phyloP scores from a whole-genome alignment of 352 stramenopile genomes.

The Phytophthora tentaculata region DNA sequence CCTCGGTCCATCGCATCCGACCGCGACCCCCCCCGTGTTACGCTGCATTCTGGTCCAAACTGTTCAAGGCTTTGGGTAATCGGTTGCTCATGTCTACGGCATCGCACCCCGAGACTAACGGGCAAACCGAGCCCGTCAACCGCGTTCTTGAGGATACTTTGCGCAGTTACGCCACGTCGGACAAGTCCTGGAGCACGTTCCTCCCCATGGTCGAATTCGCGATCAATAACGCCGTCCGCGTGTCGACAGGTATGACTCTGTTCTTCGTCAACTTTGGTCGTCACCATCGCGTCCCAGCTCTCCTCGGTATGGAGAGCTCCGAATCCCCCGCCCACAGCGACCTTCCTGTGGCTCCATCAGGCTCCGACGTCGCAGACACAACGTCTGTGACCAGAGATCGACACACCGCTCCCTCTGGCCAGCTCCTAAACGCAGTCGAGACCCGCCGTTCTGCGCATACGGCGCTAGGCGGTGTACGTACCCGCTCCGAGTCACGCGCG shows the following conservation, averaged over 20 bases:
- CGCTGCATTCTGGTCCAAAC: too few species aligned
- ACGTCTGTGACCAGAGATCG: background rate
- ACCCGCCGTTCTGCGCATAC: background rate
- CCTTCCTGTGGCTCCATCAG: background rate
- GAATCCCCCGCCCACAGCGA: background rate
- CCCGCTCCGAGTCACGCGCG: too few species aligned
- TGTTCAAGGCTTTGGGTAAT: too few species aligned
- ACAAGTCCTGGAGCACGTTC: too few species aligned
- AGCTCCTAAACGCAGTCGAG: background rate
- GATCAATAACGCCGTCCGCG: background rate
- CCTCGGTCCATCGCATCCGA: too few species aligned
- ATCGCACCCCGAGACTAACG: too few species aligned
- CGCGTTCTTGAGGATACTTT: background rate
- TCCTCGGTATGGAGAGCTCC: background rate
- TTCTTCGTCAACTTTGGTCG: background rate
- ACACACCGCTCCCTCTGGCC: background rate
- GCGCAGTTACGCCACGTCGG: background rate
- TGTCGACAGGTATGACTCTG: background rate
- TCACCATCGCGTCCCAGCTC: background rate
- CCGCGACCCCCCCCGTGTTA: too few species aligned
- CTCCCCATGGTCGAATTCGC: background rate
- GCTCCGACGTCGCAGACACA: background rate
- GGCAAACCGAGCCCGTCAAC: too few species aligned
- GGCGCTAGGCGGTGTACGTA: background rate
- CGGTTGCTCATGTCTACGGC: too few species aligned